phyloP scores from a whole-genome alignment of 2,329 filamentous ascomycete species.

The Penicillium sp. region DNA sequence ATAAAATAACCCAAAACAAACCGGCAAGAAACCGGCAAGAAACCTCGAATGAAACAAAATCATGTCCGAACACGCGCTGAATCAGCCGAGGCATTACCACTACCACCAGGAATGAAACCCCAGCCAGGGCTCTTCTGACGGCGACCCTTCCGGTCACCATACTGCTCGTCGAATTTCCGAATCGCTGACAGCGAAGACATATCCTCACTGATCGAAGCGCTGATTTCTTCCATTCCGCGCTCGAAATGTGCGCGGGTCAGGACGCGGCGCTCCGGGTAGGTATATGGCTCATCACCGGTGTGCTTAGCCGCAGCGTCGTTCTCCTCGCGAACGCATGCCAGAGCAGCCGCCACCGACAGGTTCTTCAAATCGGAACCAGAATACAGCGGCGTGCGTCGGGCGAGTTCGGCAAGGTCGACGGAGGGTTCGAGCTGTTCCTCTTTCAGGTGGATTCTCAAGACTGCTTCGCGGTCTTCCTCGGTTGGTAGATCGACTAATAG shows the following conservation, averaged over 20 bases:
- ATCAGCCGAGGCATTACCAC: conserved; percentile 28
- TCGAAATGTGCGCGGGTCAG: conserved; percentile 68
- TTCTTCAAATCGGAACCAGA: conserved; percentile 49
- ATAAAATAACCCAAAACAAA: conserved; percentile 1
- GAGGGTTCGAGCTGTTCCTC: conserved; percentile 38
- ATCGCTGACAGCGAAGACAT: conserved; percentile 81
- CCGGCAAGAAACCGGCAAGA: background rate
- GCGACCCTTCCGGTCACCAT: conserved; percentile 66
- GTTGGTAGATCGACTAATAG: conserved; percentile 44
- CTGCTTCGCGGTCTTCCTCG: conserved; percentile 38
- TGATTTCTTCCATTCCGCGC: conserved; percentile 76
- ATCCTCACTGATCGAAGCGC: conserved; percentile 84
- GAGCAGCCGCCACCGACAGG: conserved; percentile 43
- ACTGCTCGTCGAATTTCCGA: conserved; percentile 90
- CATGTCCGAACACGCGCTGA: conserved; percentile 37
- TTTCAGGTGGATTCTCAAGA: conserved; percentile 44
- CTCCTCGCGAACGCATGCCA: conserved; percentile 43
- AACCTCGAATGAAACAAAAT: conserved; percentile 5
- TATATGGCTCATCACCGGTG: conserved; percentile 39
- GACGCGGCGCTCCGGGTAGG: conserved; percentile 60
- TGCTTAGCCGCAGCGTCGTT: conserved; percentile 34
- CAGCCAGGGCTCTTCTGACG: conserved; percentile 50
- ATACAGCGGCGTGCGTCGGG: conserved; percentile 41
- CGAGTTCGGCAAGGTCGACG: conserved; percentile 38
- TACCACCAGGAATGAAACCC: conserved; percentile 41